Evolutionary conservation across 805 yeast genomes (phyloP).

Genomic region (Blastobotrys americana): DNA sequence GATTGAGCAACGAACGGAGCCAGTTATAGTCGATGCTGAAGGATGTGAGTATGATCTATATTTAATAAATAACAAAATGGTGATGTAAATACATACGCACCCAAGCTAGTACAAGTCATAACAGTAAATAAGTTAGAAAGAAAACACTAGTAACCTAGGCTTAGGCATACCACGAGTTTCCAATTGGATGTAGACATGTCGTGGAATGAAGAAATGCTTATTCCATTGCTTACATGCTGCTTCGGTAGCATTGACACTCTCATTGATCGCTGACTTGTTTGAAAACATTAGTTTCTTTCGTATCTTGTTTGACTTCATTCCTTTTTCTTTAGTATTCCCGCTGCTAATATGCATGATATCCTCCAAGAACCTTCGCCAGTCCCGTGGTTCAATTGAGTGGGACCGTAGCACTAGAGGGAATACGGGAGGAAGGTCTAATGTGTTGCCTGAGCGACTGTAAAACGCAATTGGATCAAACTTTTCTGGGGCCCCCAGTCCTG

Average conservation of each 20-base stretch:
- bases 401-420: constrained; percentile 1
- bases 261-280: background rate
- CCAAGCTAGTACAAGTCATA: background rate
- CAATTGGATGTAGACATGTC: background rate
- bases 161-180: background rate
- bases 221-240: constrained; percentile 1
- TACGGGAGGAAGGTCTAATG: background rate
- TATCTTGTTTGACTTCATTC: background rate
- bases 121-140: no score
- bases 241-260: background rate
- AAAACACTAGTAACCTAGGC: background rate
- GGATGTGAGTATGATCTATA: background rate
- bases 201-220: background rate
- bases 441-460: background rate
- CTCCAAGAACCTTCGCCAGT: constrained; percentile 3
- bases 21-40: background rate
- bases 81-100: background rate
- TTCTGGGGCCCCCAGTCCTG: background rate
- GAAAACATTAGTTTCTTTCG: no score
- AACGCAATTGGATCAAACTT: background rate
- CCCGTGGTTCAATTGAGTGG: background rate
- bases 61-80: background rate
- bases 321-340: background rate
- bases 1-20: background rate
- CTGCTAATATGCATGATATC: constrained; percentile 1